Evolutionary conservation across 805 yeast species (phyloP).

Genomic region (Kodamaea hsintzibuensis): DNA sequence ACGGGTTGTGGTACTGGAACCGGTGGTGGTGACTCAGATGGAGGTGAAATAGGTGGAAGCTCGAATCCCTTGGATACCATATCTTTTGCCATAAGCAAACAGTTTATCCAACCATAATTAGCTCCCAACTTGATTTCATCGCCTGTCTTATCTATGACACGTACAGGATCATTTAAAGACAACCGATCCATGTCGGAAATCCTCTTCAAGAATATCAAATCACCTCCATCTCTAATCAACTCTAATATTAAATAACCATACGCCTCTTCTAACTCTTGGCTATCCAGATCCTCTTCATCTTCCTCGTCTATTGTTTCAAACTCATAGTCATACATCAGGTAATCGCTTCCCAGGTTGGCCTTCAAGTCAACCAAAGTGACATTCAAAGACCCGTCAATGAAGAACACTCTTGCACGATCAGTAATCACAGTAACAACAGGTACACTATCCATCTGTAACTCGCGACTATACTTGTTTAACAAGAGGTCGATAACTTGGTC

Average conservation of each 20-base stretch:
- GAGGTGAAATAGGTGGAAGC: neutral
- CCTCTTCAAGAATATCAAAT: slow-evolving; percentile 52
- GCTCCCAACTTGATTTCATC: slow-evolving; percentile 43
- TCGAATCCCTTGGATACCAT: slow-evolving; percentile 22
- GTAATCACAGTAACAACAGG: slow-evolving; percentile 42
- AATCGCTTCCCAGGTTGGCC: slow-evolving; percentile 43
- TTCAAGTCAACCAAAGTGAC: slow-evolving; percentile 42
- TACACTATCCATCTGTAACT: slow-evolving; percentile 21
- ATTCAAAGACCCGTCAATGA: slow-evolving; percentile 35
- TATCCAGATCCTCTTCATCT: slow-evolving; percentile 8
- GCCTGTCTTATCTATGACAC: slow-evolving; percentile 28
- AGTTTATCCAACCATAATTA: slow-evolving; percentile 65
- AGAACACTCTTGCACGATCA: slow-evolving; percentile 41
- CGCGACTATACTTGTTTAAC: slow-evolving; percentile 23
- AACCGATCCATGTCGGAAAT: slow-evolving; percentile 39
- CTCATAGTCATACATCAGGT: slow-evolving; percentile 80
- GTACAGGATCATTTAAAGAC: slow-evolving; percentile 22
- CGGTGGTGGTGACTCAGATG: neutral
- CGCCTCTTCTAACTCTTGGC: slow-evolving; percentile 25
- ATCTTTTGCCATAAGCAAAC: slow-evolving; percentile 66
- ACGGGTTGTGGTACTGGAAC: neutral
- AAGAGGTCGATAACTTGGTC: slow-evolving; percentile 34
- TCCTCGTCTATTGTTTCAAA: slow-evolving; percentile 42
- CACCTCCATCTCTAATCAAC: slow-evolving; percentile 51
- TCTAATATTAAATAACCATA: slow-evolving; percentile 69